Base-by-base conservation (phyloP, 176 grass and related monocot species). In the Chloris gayana region DNA sequence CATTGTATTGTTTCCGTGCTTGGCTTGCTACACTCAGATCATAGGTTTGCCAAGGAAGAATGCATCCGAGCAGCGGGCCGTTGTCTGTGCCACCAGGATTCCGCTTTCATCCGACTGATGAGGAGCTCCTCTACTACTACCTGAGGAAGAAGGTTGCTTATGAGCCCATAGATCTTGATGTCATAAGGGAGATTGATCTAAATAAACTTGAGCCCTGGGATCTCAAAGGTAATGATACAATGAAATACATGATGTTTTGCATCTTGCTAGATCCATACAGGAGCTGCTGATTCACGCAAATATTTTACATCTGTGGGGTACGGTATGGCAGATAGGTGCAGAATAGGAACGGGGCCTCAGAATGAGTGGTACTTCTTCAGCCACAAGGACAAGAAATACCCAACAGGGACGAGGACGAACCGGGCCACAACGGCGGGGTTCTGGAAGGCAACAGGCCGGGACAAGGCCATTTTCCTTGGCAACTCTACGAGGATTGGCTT, bases 91-190 rank as follows among this genome's bases (percentile, higher is more conserved):
- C 95, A 57, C 95, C 92, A 15, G 95, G 95, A 14, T 98, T 98
- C 73, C 92, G 95, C 15, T 98, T 98, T 81, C 95, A 98, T 77
- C 95, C 90, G 3, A 95, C 95, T 0, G 95, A 98, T 8, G 95
- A 98, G 80, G 95, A 98, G 83, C 92, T 98, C 64, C 92, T 98
- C 46, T 91, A 98, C 83, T 98, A 98, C 85, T 98, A 98, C 88
- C 74, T 98, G 84, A 91, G 95, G 84, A 98, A 98, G 83, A 98
- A 98, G 67, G 90, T 93, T 30, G 90, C 95, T 31, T 98, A 83
- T 82, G 95, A 98, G 87, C 88, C 92, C 69, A 98, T 95, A 74
- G 95, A 98, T 95, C 92, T 98, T 51, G 95, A 98, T 79, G 92
- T 98, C 84, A 98, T 98, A 72, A 89, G 95, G 81, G 92, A 94